Conservation (phyloP, 2,329 filamentous ascomycete genomes). For the Neofusicoccum sp. region DNA sequence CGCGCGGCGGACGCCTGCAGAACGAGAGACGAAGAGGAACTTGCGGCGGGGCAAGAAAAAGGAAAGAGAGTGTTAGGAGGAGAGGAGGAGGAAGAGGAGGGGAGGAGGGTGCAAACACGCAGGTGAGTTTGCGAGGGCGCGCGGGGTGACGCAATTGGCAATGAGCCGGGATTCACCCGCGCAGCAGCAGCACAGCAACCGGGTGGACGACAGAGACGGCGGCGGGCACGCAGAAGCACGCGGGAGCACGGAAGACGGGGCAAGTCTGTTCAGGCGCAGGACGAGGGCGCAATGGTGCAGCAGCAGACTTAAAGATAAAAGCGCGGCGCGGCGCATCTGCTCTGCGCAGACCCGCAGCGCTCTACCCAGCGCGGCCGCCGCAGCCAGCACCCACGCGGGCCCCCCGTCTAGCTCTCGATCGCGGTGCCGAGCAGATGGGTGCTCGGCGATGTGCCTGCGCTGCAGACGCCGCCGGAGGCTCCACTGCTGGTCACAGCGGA, state of each 20-base stretch:
- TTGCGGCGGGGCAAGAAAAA: not conserved
- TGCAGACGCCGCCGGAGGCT: no score
- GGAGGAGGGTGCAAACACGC: not conserved
- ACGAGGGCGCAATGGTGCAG: not conserved
- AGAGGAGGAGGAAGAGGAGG: not conserved
- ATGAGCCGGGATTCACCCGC: not conserved
- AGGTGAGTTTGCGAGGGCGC: not conserved
- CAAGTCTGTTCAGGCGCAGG: not conserved
- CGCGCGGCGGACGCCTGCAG: not conserved
- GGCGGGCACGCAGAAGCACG: not conserved
- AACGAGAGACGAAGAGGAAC: no score
- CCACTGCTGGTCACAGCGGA: no score
- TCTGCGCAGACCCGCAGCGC: no score
- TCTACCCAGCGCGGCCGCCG: not conserved
- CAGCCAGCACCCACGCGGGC: not conserved
- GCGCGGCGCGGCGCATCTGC: slow-evolving; percentile 1
- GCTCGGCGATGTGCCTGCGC: no score
- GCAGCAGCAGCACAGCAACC: not conserved
- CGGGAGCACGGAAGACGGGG: not conserved
- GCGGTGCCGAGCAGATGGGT: no score
- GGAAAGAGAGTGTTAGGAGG: not conserved
- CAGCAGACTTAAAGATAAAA: not conserved
- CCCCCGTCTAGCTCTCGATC: no score
- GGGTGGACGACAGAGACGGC: not conserved
- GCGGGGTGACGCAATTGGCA: not conserved